Percentiles rank a stretch among this genome's conserved stretches.
Conservation (phyloP, 805 yeast species). For the Zygosaccharomyces kombuchaensis region DNA sequence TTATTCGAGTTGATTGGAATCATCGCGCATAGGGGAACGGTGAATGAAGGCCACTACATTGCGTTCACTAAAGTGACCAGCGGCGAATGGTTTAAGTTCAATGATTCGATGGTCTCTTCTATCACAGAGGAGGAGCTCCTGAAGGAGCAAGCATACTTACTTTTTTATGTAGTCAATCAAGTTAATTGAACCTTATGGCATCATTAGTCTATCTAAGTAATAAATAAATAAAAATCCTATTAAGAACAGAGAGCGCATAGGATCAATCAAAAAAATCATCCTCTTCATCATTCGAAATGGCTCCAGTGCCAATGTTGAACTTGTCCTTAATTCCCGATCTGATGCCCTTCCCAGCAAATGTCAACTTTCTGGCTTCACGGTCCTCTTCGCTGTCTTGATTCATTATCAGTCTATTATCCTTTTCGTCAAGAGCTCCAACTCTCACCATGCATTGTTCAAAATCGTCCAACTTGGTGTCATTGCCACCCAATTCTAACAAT, state of each 20-base stretch:
- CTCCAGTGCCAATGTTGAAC: conserved; percentile 34
- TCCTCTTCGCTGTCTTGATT: conserved; percentile 60
- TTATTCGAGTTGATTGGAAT: conserved; percentile 82
- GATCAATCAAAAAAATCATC: conserved; percentile 47
- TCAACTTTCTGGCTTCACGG: conserved; percentile 47
- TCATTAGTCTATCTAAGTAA: conserved; percentile 9
- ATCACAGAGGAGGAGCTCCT: conserved; percentile 63
- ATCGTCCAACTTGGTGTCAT: conserved; percentile 63
- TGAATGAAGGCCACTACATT: conserved; percentile 93
- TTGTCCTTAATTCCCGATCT: conserved; percentile 38
- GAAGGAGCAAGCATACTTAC: conserved; percentile 70
- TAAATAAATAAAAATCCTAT: neutral
- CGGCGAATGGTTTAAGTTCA: conserved; percentile 86
- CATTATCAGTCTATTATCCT: conserved; percentile 61
- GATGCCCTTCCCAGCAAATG: conserved; percentile 56
- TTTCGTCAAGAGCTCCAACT: conserved; percentile 57
- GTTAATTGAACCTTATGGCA: conserved; percentile 15
- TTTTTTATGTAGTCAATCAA: conserved; percentile 54
- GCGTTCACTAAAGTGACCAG: conserved; percentile 68
- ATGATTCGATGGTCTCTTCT: conserved; percentile 76
- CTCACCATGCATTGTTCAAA: conserved; percentile 68
- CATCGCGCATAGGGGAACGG: conserved; percentile 86
- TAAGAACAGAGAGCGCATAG: neutral
- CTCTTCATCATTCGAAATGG: conserved; percentile 40
- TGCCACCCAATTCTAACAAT: conserved; percentile 78